Percentiles rank a stretch among this genome's conserved stretches.
phyloP scores from a whole-genome alignment of 768 basidiomycete species.

The Termitomyces sp. region DNA sequence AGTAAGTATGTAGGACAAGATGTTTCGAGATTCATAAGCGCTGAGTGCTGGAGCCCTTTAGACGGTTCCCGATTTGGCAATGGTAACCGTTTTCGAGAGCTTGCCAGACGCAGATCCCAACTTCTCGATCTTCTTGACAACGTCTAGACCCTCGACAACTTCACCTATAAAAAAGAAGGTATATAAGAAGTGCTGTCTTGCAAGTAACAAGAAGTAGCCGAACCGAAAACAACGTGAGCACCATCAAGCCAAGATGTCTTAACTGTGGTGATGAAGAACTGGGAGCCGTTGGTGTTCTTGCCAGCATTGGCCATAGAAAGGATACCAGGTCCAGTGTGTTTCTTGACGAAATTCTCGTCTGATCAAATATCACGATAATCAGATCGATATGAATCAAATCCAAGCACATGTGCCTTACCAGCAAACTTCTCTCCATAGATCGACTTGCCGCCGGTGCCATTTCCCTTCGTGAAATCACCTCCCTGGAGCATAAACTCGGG shows the following conservation, averaged over 20 bases:
- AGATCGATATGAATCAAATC: not conserved
- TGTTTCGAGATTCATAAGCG: not conserved
- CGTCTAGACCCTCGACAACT: slow-evolving; percentile 59
- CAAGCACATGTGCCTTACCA: slow-evolving; percentile 33
- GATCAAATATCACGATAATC: slow-evolving; percentile 6
- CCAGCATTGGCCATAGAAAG: slow-evolving; percentile 82
- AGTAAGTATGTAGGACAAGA: not conserved
- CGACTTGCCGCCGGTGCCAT: slow-evolving; percentile 81
- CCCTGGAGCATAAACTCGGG: slow-evolving; percentile 86
- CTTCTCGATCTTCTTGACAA: slow-evolving; percentile 40
- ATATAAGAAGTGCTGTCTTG: not conserved
- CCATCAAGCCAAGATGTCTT: slow-evolving; percentile 77
- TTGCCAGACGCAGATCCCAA: slow-evolving; percentile 32
- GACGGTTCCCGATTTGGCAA: slow-evolving; percentile 50
- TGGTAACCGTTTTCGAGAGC: slow-evolving; percentile 41
- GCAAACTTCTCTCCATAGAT: slow-evolving; percentile 68
- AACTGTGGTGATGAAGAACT: slow-evolving; percentile 89
- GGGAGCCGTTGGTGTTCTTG: slow-evolving; percentile 78
- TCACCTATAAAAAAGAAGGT: slow-evolving; percentile 33
- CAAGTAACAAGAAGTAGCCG: slow-evolving; percentile 3
- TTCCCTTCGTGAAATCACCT: slow-evolving; percentile 70
- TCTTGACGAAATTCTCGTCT: slow-evolving; percentile 83
- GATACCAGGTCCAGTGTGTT: slow-evolving; percentile 65
- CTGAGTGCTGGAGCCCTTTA: slow-evolving; percentile 11
- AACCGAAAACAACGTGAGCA: slow-evolving; percentile 84